Evolutionary conservation across 1,139 yeast genomes (phyloP), one percentile per base, ranked within the genome.

Genomic region (Taphrina confusa): DNA sequence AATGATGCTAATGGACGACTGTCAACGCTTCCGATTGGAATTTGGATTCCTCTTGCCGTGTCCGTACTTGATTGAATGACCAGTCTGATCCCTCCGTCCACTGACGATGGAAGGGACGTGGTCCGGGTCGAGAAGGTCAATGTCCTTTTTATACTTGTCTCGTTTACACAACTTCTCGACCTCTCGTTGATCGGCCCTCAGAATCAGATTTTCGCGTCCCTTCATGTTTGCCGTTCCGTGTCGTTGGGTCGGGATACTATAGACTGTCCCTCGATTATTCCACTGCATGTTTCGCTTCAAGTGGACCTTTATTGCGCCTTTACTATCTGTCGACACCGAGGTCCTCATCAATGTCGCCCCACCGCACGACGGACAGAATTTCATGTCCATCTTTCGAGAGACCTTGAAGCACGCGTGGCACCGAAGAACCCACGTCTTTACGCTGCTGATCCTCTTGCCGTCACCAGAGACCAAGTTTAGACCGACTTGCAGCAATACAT

Each of bases 341-440:
- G 96, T 90, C 73, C 98, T 80, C 68, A 91, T 73, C 64, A 94
- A 75, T 0, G 98, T 91, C 64, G 85, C 82, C 62, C 96, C 95
- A 51, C 98, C 98, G 78, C 99, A 95, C 61, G 84, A 80, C n/a
- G 96, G 88, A 73, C 99, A 92, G 75, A 92, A 92, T 73, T 90
- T 96, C 68, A 82, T 82, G 52, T 91, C 85, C 51, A 42, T 62
- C 51, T 57, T 44, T 14, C 60, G 57, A 22, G 51, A 50, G 34
- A 68, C 84, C 64, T 82, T 77, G 81, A 92, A 94, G 74, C 99
- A 92, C 0, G 97, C 99, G 72, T 92, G 97, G 72, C 99, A 92
- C 73, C 99, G 80, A 70, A 88, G 80, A 97, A 91, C 91, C 72
- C 88, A 90, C 73, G 86, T 89, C 72, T 95, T 82, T 52, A 92